Evolutionary conservation across 306 rosid species (phyloP).

Genomic region (Cajanus cajan): DNA sequence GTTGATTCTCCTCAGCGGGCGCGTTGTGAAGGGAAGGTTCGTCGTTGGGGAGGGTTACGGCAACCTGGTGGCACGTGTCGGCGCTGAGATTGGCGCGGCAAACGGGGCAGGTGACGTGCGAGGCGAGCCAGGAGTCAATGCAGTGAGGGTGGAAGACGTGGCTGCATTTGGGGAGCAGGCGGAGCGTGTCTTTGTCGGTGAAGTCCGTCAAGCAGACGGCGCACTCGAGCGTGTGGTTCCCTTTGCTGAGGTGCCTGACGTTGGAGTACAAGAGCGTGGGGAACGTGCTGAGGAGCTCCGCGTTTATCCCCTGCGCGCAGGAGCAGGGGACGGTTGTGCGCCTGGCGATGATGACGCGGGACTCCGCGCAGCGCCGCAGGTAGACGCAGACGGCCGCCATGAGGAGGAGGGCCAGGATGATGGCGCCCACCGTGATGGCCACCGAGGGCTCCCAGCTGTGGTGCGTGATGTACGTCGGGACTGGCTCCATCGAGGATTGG

Average conservation of each 20-base stretch:
- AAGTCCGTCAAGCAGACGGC: slow-evolving; percentile 76
- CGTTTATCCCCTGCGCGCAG: slow-evolving; percentile 50
- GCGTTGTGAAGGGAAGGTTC: too few species aligned
- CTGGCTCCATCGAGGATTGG: slow-evolving; percentile 40
- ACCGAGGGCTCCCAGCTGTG: slow-evolving; percentile 48
- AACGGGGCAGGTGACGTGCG: slow-evolving; percentile 70
- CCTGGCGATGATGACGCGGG: slow-evolving; percentile 1
- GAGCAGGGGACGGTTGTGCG: background rate
- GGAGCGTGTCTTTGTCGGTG: slow-evolving; percentile 55
- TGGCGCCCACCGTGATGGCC: slow-evolving; percentile 35
- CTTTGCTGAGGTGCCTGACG: slow-evolving; percentile 54
- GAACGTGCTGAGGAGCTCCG: slow-evolving; percentile 44
- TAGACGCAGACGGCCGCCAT: slow-evolving; percentile 41
- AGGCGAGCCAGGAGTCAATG: slow-evolving; percentile 68
- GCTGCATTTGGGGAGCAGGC: slow-evolving; percentile 64
- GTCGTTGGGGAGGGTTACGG: slow-evolving; percentile 3
- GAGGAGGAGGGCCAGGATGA: slow-evolving; percentile 31
- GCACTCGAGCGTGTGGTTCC: slow-evolving; percentile 58
- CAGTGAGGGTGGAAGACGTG: slow-evolving; percentile 76
- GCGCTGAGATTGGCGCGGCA: slow-evolving; percentile 54
- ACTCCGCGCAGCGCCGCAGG: slow-evolving; percentile 24
- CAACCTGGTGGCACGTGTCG: slow-evolving; percentile 26
- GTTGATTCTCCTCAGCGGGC: too few species aligned
- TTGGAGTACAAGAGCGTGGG: slow-evolving; percentile 61
- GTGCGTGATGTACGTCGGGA: slow-evolving; percentile 25